A percentile compares a stretch with the other conserved stretches of the same genome.
Evolutionary conservation across 495 filamentous ascomycete species (phyloP).

Genomic region (Xylaria scruposa): DNA sequence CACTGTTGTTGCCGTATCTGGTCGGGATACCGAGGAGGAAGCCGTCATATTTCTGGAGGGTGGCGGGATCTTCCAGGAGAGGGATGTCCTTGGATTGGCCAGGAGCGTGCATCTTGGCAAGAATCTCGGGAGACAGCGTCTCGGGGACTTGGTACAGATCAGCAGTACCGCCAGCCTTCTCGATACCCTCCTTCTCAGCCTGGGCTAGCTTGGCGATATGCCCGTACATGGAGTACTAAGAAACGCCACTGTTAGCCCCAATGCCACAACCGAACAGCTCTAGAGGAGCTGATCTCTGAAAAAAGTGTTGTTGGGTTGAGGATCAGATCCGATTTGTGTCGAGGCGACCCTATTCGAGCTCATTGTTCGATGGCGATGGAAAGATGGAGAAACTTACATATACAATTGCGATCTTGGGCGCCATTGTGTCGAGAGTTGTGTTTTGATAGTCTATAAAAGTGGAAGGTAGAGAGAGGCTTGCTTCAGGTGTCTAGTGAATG

Average conservation of each 20-base stretch:
- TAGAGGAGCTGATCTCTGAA: neutral
- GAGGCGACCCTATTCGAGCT: neutral
- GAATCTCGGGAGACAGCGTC: slow-evolving; percentile 83
- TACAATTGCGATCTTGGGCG: slow-evolving; percentile 91
- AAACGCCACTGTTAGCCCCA: slow-evolving; percentile 28
- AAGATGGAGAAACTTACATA: slow-evolving; percentile 64
- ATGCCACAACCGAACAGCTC: neutral
- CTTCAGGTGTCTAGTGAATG: neutral
- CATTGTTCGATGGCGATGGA: neutral
- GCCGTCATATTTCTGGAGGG: slow-evolving; percentile 81
- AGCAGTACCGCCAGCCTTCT: slow-evolving; percentile 80
- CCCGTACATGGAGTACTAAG: slow-evolving; percentile 94
- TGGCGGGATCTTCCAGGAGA: slow-evolving; percentile 64
- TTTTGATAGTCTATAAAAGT: neutral
- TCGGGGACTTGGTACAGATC: slow-evolving; percentile 86
- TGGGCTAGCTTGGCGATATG: slow-evolving; percentile 83
- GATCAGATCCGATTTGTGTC: neutral
- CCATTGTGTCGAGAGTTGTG: slow-evolving; percentile 63
- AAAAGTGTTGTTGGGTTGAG: neutral
- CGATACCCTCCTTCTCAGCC: slow-evolving; percentile 89
- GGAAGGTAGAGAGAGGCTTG: neutral
- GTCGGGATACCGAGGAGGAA: slow-evolving; percentile 97
- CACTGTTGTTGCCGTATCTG: slow-evolving; percentile 98
- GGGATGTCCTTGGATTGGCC: slow-evolving; percentile 73
- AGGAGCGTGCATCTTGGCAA: slow-evolving; percentile 85